Evolutionary conservation across 148 eudicot genomes (phyloP).

Genomic region (Bassia scoparia): DNA sequence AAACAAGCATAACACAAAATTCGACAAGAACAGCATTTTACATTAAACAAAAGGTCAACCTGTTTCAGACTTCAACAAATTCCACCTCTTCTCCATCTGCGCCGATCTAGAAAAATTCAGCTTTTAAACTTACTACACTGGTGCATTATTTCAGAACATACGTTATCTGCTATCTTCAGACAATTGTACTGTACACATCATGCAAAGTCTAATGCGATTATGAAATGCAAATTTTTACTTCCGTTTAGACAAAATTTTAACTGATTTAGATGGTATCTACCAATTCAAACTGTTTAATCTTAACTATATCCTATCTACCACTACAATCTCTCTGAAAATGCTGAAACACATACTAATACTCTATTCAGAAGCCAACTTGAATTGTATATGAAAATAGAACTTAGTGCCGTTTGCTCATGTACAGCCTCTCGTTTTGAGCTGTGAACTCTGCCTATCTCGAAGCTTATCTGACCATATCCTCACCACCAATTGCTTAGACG

Average conservation of each 20-base stretch:
- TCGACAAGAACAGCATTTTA: not conserved
- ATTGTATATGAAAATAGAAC: slow-evolving; percentile 27
- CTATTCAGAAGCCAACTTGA: slow-evolving; percentile 4
- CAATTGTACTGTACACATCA: slow-evolving; percentile 43
- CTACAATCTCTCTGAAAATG: slow-evolving; percentile 97
- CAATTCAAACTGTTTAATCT: slow-evolving; percentile 96
- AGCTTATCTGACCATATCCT: slow-evolving; percentile 77
- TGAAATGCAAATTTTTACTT: slow-evolving; percentile 15
- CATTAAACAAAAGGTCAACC: slow-evolving; percentile 38
- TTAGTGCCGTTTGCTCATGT: slow-evolving; percentile 89
- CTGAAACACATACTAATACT: slow-evolving; percentile 36
- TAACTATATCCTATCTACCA: slow-evolving; percentile 95
- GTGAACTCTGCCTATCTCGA: slow-evolving; percentile 65
- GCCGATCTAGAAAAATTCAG: slow-evolving; percentile 82
- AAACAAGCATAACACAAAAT: no score
- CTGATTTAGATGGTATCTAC: slow-evolving; percentile 27
- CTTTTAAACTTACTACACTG: slow-evolving; percentile 72
- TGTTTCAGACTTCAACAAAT: slow-evolving; percentile 82
- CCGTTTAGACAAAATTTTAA: not conserved
- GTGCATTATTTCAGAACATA: slow-evolving; percentile 95
- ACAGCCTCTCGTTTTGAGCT: slow-evolving; percentile 91
- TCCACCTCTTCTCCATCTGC: slow-evolving; percentile 89
- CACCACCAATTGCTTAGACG: slow-evolving; percentile 98
- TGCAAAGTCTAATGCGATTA: slow-evolving; percentile 2
- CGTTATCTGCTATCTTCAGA: slow-evolving; percentile 96